Evolutionary conservation across 2,329 filamentous ascomycete genomes (phyloP).

Genomic region (Pleoardoris graminearum): DNA sequence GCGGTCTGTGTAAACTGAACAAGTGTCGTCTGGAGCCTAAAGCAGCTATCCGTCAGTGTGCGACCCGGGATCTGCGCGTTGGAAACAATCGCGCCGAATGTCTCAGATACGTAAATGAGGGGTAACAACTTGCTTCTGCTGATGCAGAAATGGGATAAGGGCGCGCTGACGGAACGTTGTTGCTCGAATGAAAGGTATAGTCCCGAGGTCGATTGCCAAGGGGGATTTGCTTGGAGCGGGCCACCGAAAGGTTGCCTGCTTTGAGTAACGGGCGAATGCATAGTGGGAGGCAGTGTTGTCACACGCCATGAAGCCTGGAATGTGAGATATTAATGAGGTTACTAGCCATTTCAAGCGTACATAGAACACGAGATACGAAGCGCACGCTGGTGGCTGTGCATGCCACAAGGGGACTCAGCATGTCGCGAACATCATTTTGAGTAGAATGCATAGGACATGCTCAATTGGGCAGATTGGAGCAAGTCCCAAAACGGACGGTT

Average conservation of each 20-base stretch:
- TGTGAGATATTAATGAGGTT: background rate
- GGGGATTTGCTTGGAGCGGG: background rate
- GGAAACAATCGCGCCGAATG: background rate
- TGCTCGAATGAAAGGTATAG: too few relatives aligned
- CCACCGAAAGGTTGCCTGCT: background rate
- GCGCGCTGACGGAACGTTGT: background rate
- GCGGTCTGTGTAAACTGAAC: conserved; percentile 1
- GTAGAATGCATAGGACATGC: background rate
- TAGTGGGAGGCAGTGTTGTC: background rate
- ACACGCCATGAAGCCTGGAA: background rate
- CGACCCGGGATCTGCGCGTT: background rate
- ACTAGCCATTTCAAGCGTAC: background rate
- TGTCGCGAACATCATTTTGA: background rate
- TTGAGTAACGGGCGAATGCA: background rate
- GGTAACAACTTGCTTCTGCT: background rate
- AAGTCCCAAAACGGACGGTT: too few relatives aligned
- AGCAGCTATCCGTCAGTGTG: background rate
- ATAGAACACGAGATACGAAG: background rate
- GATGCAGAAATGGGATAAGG: background rate
- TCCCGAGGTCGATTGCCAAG: background rate
- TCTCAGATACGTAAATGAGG: background rate
- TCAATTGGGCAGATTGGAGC: background rate
- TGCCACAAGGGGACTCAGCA: background rate
- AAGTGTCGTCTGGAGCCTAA: background rate
- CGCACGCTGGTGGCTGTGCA: background rate